A percentile compares a stretch with the other conserved stretches of the same genome.
These are phyloP conservation scores for Austropuccinia psidii DNA, from an alignment of 1,284 basidiomycete genomes.

Conservation along the genomic window DNA sequence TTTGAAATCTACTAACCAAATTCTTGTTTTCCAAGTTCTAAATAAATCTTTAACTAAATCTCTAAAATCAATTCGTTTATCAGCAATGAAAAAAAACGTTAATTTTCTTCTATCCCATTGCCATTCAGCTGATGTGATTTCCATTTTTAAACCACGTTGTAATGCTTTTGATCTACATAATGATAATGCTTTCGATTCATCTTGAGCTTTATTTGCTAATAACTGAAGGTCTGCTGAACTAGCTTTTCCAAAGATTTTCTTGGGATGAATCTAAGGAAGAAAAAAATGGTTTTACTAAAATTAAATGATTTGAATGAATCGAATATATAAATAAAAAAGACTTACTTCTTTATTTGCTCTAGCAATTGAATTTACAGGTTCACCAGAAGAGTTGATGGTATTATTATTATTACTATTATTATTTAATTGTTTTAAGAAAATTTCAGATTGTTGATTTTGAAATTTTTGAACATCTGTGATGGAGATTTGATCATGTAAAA, in stretches of 20 bases:
- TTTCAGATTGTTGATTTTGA: slow-evolving; percentile 61
- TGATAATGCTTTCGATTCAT: slow-evolving; percentile 84
- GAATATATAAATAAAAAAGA: not conserved
- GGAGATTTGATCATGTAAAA: slow-evolving; percentile 71
- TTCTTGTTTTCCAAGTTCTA: slow-evolving; percentile 52
- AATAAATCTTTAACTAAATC: slow-evolving; percentile 89
- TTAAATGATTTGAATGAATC: not conserved
- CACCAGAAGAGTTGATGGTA: slow-evolving; percentile 50
- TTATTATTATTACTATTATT: slow-evolving; percentile 39
- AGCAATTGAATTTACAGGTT: not conserved
- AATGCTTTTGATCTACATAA: slow-evolving; percentile 83
- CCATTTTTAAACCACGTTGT: slow-evolving; percentile 79
- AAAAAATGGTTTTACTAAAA: not conserved
- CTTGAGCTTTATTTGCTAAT: slow-evolving; percentile 69
- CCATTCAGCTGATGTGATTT: slow-evolving; percentile 94
- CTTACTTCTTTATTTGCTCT: not conserved
- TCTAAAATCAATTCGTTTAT: slow-evolving; percentile 92
- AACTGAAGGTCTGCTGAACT: slow-evolving; percentile 68
- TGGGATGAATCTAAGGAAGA: slow-evolving; percentile 82
- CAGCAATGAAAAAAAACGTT: slow-evolving; percentile 94
- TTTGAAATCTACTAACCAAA: slow-evolving; percentile 42
- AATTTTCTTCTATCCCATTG: slow-evolving; percentile 97
- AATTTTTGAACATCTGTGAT: slow-evolving; percentile 82
- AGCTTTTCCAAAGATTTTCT: slow-evolving; percentile 94
- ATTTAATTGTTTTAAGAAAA: not conserved